Conservation (phyloP, 2,329 filamentous ascomycete species). For the Calonectria fujianensis region DNA sequence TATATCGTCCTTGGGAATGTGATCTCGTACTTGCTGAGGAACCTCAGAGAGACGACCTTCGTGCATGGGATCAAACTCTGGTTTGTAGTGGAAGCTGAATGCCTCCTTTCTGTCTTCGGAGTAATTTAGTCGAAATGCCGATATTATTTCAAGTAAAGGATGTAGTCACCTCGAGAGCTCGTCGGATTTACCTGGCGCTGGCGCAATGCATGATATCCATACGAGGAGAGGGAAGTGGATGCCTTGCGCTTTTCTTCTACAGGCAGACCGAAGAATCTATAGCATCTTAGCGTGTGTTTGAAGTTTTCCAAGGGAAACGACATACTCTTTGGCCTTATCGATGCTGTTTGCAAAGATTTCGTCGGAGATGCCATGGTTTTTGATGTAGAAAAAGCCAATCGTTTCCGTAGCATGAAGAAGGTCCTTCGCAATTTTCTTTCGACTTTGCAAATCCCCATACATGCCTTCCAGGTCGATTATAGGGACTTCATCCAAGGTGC, state of each 20-base stretch:
- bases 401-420: conserved; percentile 68
- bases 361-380: conserved; percentile 67
- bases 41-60: background rate
- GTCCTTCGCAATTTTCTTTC: conserved; percentile 62
- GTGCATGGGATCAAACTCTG: conserved; percentile 16
- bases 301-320: background rate
- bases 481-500: conserved; percentile 67
- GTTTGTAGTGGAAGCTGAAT: conserved; percentile 31
- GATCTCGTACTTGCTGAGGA: conserved; percentile 3
- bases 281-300: background rate
- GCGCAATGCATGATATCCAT: conserved; percentile 3
- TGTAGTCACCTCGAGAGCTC: conserved; percentile 1
- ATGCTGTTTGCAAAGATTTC: conserved; percentile 56
- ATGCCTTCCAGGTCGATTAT: conserved; percentile 70
- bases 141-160: accelerated
- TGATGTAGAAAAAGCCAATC: conserved; percentile 74
- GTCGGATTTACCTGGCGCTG: conserved; percentile 19
- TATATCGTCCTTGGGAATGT: conserved; percentile 19
- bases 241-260: conserved; percentile 11
- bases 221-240: background rate
- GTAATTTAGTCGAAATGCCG: background rate
- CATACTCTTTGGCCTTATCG: conserved; percentile 42
- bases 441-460: conserved; percentile 61
- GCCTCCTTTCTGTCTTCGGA: conserved; percentile 19
- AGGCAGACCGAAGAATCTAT: conserved; percentile 10